Base-by-base conservation (phyloP, 2,329 filamentous ascomycete genomes). In the Nectriaceae sp. region DNA sequence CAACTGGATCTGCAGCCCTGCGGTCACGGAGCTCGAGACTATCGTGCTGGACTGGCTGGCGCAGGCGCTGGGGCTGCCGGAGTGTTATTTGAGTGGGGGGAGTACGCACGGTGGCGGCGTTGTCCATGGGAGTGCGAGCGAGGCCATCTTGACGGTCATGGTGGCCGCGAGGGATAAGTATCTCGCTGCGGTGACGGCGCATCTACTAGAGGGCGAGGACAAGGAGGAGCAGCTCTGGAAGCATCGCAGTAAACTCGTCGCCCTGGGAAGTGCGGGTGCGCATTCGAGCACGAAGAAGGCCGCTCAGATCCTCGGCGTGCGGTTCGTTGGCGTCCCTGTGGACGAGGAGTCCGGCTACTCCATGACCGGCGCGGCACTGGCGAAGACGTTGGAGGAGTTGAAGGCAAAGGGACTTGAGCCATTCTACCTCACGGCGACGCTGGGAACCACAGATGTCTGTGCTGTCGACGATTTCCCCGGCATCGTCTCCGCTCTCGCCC, bases 1-100 rank as follows among this genome's bases (percentile, higher is more conserved):
- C 78, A 97, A 97, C 72, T 97, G 93, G 93, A 85, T 97, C 55
- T 97, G 93, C 72, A 91, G 87, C 5, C 93, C 93, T 1, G 91
- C 89, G 5, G 87, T 94, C 16, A 97, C 93, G 0, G 93, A 97
- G 73, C 80, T 97, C 40, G 93, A 97, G 76, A 96, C 92, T 0
- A 80, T 97, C 20, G 87, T 96, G 37, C 79, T 97, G 67, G 93
- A 97, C 70, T 97, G 93, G 92, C 74, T 97, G 3, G 90, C 87
- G 15, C 83, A 87, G 66, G 79, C 90, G 8, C 70, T 97, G 11
- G 83, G 74, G 2, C 75, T 97, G 20, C 91, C 93, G 0, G 71
- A 79, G 11, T 87, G 81, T 57, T 97, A 86, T 65, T 74, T 88
- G 18, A 93, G 88, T 40, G 83, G 84, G 0, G 87, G 84, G 0